A percentile compares a stretch with the other conserved stretches of the same genome.
Evolutionary conservation across 1,284 basidiomycete genomes (phyloP).

Genomic region (Fomitopsis pinicola): DNA sequence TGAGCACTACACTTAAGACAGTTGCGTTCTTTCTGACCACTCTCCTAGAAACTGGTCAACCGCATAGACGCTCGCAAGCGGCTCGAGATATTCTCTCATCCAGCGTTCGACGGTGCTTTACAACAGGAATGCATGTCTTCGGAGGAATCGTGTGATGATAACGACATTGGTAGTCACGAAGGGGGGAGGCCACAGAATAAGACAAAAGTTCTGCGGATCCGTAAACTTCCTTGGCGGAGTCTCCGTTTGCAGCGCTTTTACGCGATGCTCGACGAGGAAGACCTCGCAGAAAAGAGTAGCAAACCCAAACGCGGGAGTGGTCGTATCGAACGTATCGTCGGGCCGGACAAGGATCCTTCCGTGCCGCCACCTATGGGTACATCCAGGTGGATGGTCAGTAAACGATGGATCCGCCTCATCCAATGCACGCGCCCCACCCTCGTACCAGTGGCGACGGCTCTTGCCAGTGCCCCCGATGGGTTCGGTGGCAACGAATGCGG

Average conservation of each 20-base stretch:
- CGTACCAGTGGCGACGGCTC: conserved; percentile 33
- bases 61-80: conserved; percentile 55
- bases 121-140: conserved; percentile 75
- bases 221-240: conserved; percentile 61
- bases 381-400: conserved; percentile 72
- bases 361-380: conserved; percentile 58
- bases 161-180: conserved; percentile 24
- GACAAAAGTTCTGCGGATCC: conserved; percentile 40
- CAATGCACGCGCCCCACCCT: conserved; percentile 42
- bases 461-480: conserved; percentile 41
- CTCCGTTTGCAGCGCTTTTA: conserved; percentile 53
- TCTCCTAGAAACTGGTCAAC: conserved; percentile 56
- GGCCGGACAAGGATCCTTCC: conserved; percentile 53
- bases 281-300: conserved; percentile 36
- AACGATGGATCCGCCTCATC: conserved; percentile 47
- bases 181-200: conserved; percentile 16
- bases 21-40: not conserved
- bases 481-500: conserved; percentile 45
- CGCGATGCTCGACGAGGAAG: conserved; percentile 53
- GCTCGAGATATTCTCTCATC: conserved; percentile 47
- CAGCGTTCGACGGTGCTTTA: conserved; percentile 62
- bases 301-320: conserved; percentile 55
- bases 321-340: conserved; percentile 49
- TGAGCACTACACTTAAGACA: conserved; percentile 29
- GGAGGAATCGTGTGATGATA: conserved; percentile 62